Evolutionary conservation across 2,329 filamentous ascomycete genomes (phyloP), one percentile per base, ranked within the genome.

Genomic region (Colletotrichum lupini): DNA sequence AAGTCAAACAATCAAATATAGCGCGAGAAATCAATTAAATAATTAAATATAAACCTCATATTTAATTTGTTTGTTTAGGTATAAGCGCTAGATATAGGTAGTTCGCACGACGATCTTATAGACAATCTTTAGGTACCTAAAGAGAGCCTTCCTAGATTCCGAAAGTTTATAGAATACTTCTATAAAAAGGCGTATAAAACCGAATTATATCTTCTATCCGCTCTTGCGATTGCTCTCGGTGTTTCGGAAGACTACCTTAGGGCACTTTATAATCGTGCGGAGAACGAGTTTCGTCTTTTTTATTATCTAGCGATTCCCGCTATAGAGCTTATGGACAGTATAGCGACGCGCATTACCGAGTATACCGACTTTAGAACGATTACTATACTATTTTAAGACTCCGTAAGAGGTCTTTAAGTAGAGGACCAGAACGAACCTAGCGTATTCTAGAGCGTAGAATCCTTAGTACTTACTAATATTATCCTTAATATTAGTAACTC

Each of bases 401-500:
- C 77, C 0, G 73, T 76, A 0, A 79, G 80, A 0, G 80, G 80
- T 0, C 76, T 81, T 0, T 76, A 81, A 59, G 73, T 81, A 0
- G 78, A 81, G 6, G 79, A 81, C 35, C 79, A 78, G 16, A 73
- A 67, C 1, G 63, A 77, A 2, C 70, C 74, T 1, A 79, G 79
- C 2, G 76, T 71, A 2, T 81, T 79, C 66, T 68, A 74, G 22
- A 74, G 76, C 8, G 75, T 81, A 1, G 76, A 77, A n/a, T 77
- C 77, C 0, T 64, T 67, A 2, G 79, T 78, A 0, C 76, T 72
- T 0, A 76, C 75, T 0, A 78, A 81, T 28, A 79, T 86, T 7
- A 78, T 84, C 30, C 77, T 86, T 62, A 85, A 84, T 75, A 81
- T 84, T 16, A 79, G 82, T 5, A 83, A 86, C 62, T 83, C 78